Base-by-base conservation (phyloP, 192 early-diverging fungal species). In the Chytriomyces hyalinus region DNA sequence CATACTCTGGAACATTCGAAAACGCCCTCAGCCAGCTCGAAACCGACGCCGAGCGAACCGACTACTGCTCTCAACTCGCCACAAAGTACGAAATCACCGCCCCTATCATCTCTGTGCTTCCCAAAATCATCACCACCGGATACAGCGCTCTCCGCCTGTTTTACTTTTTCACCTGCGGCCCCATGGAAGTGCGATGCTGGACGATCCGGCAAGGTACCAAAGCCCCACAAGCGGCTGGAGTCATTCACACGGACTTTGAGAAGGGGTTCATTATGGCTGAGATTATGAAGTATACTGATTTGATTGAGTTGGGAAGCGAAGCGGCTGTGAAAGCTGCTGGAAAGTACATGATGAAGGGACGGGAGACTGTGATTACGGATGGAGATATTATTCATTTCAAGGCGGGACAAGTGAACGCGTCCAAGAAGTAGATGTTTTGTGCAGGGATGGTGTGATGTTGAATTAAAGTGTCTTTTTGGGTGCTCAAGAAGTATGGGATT, bases 81-180 rank as follows among this genome's bases (percentile, higher is more conserved):
- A 83, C 87, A n/a, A 68, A 66, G 49, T 93, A 85, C 83, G 83
- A 83, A 51, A 50, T 72, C n/a, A 70, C 83, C 20, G 20, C 48
- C 5, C 83, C 81, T 17, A 49, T 82, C 20, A 71, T 51, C 20
- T 84, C 94, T 70, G 91, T 90, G 36, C 82, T 98, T 64, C 93
- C 93, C 85, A 94, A 94, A 85, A 96, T 99, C 76, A 93, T 98
- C 72, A 87, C 93, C 6, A 87, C 91, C n/a, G 97, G 97, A 67
- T 99, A 99, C 83, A 73, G 87, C 45, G 90, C 93, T 60, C 87
- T 99, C 70, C 86, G 92, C 67, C 84, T 99, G 43, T 89, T 92
- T 80, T 96, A 99, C 88, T 99, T 85, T 86, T 97, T 98, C 87
- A 97, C 96, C 46, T 94, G 90, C 61, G 96, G 97, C 49, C 90